Conservation (phyloP, 2,329 filamentous ascomycete species). For the Dactylellina cionopaga region DNA sequence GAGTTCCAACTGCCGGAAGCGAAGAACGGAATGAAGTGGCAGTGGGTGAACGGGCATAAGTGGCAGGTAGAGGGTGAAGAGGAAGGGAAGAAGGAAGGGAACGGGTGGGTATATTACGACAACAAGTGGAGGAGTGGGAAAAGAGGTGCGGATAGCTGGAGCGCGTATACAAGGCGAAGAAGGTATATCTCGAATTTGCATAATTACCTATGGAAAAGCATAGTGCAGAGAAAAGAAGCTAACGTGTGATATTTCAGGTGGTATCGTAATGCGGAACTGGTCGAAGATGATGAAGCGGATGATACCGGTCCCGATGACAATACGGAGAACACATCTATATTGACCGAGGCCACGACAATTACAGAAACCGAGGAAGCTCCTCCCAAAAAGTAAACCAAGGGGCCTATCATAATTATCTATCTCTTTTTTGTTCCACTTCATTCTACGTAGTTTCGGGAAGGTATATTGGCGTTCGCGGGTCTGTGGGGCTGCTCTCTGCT, state of each 20-base stretch:
- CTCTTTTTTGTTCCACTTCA: slow-evolving; percentile 1
- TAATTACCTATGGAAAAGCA: background rate
- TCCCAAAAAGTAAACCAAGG: slow-evolving; percentile 2
- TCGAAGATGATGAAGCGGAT: slow-evolving; percentile 69
- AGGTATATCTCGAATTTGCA: slow-evolving; percentile 65
- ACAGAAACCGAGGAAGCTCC: slow-evolving; percentile 47
- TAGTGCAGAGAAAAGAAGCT: background rate
- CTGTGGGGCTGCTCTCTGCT: background rate
- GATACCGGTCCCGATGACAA: slow-evolving; percentile 16
- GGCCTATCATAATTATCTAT: background rate
- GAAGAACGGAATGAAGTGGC: slow-evolving; percentile 70
- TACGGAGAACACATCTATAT: slow-evolving; percentile 12
- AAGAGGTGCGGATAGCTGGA: slow-evolving; percentile 88
- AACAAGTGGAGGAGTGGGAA: slow-evolving; percentile 97
- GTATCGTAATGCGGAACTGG: slow-evolving; percentile 94
- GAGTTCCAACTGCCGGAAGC: slow-evolving; percentile 74
- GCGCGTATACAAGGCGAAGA: slow-evolving; percentile 86
- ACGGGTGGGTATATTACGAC: slow-evolving; percentile 97
- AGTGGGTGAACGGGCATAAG: slow-evolving; percentile 84
- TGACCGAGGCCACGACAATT: slow-evolving; percentile 6
- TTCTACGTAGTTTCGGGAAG: slow-evolving; percentile 5
- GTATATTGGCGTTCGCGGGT: slow-evolving; percentile 22
- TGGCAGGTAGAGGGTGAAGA: slow-evolving; percentile 85
- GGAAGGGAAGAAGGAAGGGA: slow-evolving; percentile 64
- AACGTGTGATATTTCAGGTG: slow-evolving; percentile 64